Percentiles rank a stretch among this genome's conserved stretches.
Conservation (phyloP, 2,329 filamentous ascomycete genomes). For the Xylariaceae sp. region DNA sequence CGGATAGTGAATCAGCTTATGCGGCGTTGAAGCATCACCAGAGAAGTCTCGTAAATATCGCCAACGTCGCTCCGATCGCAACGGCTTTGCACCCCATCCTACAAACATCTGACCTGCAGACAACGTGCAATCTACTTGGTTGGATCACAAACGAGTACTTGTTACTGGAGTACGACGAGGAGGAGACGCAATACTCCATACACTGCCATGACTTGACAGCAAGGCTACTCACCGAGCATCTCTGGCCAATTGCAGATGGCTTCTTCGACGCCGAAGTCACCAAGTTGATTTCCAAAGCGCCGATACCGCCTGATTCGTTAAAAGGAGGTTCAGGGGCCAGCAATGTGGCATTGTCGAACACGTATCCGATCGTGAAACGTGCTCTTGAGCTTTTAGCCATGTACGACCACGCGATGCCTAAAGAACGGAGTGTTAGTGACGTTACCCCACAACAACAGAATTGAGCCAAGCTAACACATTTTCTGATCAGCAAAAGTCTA, state of each 20-base stretch:
- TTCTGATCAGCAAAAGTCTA: slow-evolving; percentile 43
- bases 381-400: slow-evolving; percentile 54
- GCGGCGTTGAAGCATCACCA: slow-evolving; percentile 44
- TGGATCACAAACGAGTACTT: slow-evolving; percentile 56
- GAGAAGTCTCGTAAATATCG: slow-evolving; percentile 47
- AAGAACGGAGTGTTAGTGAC: slow-evolving; percentile 53
- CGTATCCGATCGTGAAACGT: slow-evolving; percentile 52
- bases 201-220: slow-evolving; percentile 54
- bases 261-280: slow-evolving; percentile 51
- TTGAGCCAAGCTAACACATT: slow-evolving; percentile 6
- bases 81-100: slow-evolving; percentile 44
- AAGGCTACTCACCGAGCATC: slow-evolving; percentile 49
- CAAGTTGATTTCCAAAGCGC: slow-evolving; percentile 47
- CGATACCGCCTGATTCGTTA: slow-evolving; percentile 42
- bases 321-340: slow-evolving; percentile 46
- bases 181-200: slow-evolving; percentile 45
- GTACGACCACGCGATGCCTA: slow-evolving; percentile 61
- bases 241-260: slow-evolving; percentile 52
- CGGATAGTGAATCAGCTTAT: slow-evolving; percentile 45
- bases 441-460: neutral
- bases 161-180: slow-evolving; percentile 50
- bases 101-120: slow-evolving; percentile 42
- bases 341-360: slow-evolving; percentile 49
- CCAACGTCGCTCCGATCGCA: slow-evolving; percentile 49
- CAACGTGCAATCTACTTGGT: slow-evolving; percentile 50